Base-by-base conservation (phyloP, 345 rosid genomes). In the Lepidium aucheri region DNA sequence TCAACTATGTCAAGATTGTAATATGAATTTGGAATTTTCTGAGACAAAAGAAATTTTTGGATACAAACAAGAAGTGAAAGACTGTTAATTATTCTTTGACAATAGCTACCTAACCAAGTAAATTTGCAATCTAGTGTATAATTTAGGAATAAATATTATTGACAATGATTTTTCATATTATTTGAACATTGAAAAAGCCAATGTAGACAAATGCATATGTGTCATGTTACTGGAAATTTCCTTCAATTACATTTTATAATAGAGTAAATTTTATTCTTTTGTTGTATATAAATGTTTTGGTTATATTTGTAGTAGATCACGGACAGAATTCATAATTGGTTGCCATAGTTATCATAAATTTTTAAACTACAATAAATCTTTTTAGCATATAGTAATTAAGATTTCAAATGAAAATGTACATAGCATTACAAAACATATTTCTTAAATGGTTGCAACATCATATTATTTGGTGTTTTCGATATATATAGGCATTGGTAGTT, bases 21-120 rank as follows among this genome's bases (percentile, higher is more conserved):
- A 28, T 63, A 56, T 22, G 34, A 16, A 50, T 65, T 65, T 72
- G 71, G 61, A 49, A 34, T 33, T 65, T 57, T 50, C 15, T 41
- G 60, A 41, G 39, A 12, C 7, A 32, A 50, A 63, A 7, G 38
- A 46, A 35, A 20, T 39, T 32, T 11, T 72, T 57, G 36, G 32
- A 49, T 49, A 64, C 53, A 49, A 55, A 57, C 76, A 57, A 72
- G 53, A 49, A 11, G 34, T 64, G 64, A 32, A 47, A 13, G 16
- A 51, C 67, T 65, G 17, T 63, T 55, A 40, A 39, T 63, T 64
- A 46, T 56, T 72, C 60, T 20, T 72, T 56, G 65, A 56, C 70
- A 64, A 72, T 56, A 56, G 70, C 69, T 54, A 71, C 58, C 52
- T 11, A 47, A 46, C 70, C 63, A 71, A 63, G 18, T 63, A 14